These are phyloP conservation scores for Fonsecaea erecta DNA, from an alignment of 2,329 filamentous ascomycete genomes.

Conservation along the genomic window DNA sequence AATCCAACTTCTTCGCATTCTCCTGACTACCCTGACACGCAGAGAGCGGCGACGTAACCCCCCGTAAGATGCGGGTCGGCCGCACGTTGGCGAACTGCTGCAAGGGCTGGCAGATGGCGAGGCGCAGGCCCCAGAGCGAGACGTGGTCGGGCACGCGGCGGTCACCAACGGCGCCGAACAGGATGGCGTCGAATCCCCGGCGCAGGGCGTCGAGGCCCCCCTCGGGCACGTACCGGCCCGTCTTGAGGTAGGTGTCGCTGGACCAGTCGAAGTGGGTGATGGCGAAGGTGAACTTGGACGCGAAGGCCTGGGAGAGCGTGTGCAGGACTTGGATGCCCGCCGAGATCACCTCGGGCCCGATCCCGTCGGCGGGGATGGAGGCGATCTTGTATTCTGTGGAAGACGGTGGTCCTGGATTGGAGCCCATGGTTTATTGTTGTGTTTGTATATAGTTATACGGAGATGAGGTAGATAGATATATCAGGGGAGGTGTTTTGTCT, in stretches of 20 bases:
- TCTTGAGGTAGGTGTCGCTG: slow-evolving; percentile 68
- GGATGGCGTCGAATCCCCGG: slow-evolving; percentile 67
- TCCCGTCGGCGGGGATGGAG: slow-evolving; percentile 71
- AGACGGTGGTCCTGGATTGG: too few relatives aligned
- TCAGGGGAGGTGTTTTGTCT: too few relatives aligned
- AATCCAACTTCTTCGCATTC: slow-evolving; percentile 65
- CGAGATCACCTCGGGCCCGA: slow-evolving; percentile 69
- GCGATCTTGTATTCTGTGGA: slow-evolving; percentile 52
- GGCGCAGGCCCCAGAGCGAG: slow-evolving; percentile 68
- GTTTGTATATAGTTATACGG: too few relatives aligned
- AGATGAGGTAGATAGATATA: too few relatives aligned
- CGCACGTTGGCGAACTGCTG: slow-evolving; percentile 73
- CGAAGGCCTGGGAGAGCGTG: slow-evolving; percentile 50
- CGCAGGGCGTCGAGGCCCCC: slow-evolving; percentile 62
- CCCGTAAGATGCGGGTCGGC: slow-evolving; percentile 66
- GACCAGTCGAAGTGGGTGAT: slow-evolving; percentile 71
- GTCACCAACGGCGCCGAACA: slow-evolving; percentile 71
- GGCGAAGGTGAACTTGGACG: slow-evolving; percentile 61
- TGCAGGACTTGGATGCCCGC: slow-evolving; percentile 67
- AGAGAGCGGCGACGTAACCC: slow-evolving; percentile 59
- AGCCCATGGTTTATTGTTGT: too few relatives aligned
- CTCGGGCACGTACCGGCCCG: slow-evolving; percentile 67
- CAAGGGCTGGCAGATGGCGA: slow-evolving; percentile 69
- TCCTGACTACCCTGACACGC: slow-evolving; percentile 45
- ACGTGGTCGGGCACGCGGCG: slow-evolving; percentile 69